Conservation (phyloP, 192 early-diverging fungal species). For the Coemansia sp. region DNA sequence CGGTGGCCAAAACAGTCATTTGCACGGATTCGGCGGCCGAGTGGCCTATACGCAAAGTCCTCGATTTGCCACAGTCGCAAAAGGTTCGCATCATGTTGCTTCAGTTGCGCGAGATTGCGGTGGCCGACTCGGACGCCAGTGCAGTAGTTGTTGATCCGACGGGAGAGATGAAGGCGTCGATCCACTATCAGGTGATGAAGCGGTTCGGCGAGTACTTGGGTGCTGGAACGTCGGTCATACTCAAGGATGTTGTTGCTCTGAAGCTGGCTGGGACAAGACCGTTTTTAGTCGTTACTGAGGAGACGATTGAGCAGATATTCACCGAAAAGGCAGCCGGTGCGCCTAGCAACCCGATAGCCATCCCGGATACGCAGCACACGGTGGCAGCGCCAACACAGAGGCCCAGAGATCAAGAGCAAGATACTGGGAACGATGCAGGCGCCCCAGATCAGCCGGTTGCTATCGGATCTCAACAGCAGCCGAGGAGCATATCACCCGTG, state of each 20-base stretch:
- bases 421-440: no score
- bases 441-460: not conserved
- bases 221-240: conserved; percentile 39
- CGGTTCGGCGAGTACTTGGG: conserved; percentile 24
- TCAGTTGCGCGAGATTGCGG: conserved; percentile 38
- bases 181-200: conserved; percentile 33
- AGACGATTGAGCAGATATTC: conserved; percentile 44
- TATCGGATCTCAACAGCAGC: not conserved
- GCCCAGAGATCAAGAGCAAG: not conserved
- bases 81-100: conserved; percentile 39
- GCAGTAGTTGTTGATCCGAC: conserved; percentile 47
- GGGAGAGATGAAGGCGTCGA: conserved; percentile 45
- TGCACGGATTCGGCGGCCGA: conserved; percentile 10
- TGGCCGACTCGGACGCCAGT: conserved; percentile 32
- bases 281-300: conserved; percentile 39
- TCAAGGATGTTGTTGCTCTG: conserved; percentile 37
- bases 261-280: conserved; percentile 31
- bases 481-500: not conserved
- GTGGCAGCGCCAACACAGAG: not conserved
- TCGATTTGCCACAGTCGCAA: conserved; percentile 17
- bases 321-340: conserved; percentile 28
- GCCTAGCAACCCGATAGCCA: conserved; percentile 25
- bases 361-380: conserved; percentile 30
- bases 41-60: conserved; percentile 36
- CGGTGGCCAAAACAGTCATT: conserved; percentile 14